Evolutionary conservation across 2,329 filamentous ascomycete genomes (phyloP).

Genomic region (Cladosporium sphaerospermum): DNA sequence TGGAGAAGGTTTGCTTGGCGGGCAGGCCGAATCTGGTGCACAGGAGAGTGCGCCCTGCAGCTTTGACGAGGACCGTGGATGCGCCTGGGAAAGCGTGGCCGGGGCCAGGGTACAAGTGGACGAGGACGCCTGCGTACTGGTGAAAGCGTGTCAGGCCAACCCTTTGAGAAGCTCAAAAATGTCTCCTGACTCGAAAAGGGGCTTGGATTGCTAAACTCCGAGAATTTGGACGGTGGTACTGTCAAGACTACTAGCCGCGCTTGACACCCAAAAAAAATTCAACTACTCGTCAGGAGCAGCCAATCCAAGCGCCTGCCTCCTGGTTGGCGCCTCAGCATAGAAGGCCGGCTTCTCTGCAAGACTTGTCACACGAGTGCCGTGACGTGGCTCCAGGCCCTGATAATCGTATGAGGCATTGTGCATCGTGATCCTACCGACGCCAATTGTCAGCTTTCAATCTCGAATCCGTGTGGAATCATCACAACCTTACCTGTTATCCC

Average conservation of each 20-base stretch:
- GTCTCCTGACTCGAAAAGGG: neutral
- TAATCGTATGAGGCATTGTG: conserved; percentile 73
- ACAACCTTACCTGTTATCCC: conserved; percentile 54
- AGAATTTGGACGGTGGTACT: neutral
- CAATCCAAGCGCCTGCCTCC: conserved; percentile 61
- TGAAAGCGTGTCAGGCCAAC: neutral
- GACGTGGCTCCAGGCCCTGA: conserved; percentile 58
- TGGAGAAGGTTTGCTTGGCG: conserved; percentile 3
- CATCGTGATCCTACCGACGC: conserved; percentile 39
- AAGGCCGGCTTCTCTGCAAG: conserved; percentile 68
- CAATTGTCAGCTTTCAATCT: neutral
- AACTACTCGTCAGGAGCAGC: conserved; percentile 43
- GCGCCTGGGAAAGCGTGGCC: neutral
- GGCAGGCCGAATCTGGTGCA: conserved; percentile 5
- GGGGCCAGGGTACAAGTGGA: conserved; percentile 9
- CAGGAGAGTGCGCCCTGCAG: neutral
- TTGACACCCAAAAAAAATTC: neutral
- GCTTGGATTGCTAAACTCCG: neutral
- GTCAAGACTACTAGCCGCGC: neutral
- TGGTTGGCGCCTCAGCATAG: conserved; percentile 56
- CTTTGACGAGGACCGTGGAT: neutral
- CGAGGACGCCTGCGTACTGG: conserved; percentile 5
- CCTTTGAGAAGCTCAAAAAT: neutral
- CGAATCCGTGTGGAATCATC: neutral
- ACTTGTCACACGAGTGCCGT: conserved; percentile 65